Evolutionary conservation across 2,329 filamentous ascomycete genomes (phyloP).

Genomic region (Albophoma yamanashiensis): DNA sequence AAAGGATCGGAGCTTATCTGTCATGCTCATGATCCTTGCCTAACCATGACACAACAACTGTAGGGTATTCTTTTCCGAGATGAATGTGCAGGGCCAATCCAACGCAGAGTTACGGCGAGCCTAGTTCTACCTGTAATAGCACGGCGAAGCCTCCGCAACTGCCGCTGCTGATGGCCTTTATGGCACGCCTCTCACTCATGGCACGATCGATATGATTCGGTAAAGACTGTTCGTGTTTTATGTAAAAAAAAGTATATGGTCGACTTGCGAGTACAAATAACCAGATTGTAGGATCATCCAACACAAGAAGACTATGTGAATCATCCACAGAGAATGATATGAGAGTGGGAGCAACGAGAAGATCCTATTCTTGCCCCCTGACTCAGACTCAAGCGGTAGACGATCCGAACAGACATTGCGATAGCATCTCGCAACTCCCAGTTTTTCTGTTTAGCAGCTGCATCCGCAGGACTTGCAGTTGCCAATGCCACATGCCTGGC

Average conservation of each 20-base stretch:
- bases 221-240: neutral
- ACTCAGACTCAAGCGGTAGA: neutral
- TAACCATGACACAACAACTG: no score
- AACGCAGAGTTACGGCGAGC: no score
- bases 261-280: neutral
- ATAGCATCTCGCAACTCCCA: neutral
- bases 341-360: neutral
- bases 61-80: no score
- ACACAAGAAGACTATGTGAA: neutral
- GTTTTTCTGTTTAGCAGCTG: neutral
- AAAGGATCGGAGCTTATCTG: no score
- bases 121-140: no score
- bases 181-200: neutral
- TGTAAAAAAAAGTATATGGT: neutral
- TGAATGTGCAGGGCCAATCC: no score
- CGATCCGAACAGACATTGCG: neutral
- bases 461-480: conserved; percentile 2
- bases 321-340: neutral
- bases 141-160: no score
- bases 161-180: neutral
- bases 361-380: neutral
- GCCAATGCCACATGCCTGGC: neutral
- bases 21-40: no score
- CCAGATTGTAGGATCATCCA: neutral
- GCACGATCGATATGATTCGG: neutral